Evolutionary conservation across 2,329 filamentous ascomycete species (phyloP).

Genomic region (Cadophora luteo-olivacea): DNA sequence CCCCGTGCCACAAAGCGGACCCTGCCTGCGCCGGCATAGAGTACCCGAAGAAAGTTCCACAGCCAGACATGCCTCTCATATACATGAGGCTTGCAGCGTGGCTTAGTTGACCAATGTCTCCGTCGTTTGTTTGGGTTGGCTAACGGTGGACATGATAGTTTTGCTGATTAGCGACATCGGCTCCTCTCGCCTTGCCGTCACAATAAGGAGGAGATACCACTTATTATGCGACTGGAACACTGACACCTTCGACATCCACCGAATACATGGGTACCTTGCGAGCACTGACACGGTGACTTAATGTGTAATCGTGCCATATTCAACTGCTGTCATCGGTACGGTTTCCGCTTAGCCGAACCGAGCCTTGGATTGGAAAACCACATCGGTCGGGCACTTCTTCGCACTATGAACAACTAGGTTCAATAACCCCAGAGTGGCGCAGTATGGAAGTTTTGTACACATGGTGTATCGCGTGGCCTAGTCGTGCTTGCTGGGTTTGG

Average conservation of each 20-base stretch:
- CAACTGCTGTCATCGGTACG: neutral
- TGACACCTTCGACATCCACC: neutral
- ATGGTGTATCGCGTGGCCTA: neutral
- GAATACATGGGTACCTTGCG: neutral
- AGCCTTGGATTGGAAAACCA: neutral
- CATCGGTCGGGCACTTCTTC: neutral
- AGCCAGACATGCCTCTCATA: neutral
- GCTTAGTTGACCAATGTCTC: neutral
- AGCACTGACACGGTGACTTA: neutral
- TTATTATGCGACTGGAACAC: neutral
- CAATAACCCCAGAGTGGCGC: neutral
- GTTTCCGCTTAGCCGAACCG: neutral
- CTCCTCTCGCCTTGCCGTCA: neutral
- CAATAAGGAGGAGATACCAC: neutral
- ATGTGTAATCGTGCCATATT: neutral
- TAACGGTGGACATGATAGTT: neutral
- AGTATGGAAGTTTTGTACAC: neutral
- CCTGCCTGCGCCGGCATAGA: neutral
- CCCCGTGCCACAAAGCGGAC: neutral
- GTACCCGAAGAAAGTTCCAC: neutral
- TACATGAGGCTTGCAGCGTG: constrained; percentile 9
- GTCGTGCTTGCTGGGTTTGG: neutral
- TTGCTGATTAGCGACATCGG: neutral
- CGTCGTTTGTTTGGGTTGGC: neutral
- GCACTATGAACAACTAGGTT: neutral